These are phyloP conservation scores for Chlamydomonas schloesseri DNA, from an alignment of 139 green algal species.

Conservation along the genomic window DNA sequence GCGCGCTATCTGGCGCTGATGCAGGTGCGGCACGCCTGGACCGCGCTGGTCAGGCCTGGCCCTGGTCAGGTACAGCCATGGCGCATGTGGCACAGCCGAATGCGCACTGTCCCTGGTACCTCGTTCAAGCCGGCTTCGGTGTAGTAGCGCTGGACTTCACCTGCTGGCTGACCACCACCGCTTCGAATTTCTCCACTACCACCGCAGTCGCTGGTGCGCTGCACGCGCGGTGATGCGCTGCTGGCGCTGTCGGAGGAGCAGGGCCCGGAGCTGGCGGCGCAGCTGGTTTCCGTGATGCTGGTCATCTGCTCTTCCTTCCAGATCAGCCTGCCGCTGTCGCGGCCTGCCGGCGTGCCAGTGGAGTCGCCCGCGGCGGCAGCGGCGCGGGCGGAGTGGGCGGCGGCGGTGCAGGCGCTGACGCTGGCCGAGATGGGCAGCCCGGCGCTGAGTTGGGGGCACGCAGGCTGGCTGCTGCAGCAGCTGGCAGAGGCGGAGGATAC, in stretches of 20 bases:
- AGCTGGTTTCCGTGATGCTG: background rate
- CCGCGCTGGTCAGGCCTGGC: background rate
- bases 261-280: background rate
- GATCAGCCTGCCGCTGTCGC: background rate
- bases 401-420: constrained; percentile 10
- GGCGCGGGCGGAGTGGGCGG: no score
- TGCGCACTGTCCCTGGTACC: no score
- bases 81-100: no score
- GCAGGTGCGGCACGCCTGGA: background rate
- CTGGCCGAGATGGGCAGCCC: background rate
- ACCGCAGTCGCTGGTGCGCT: constrained; percentile 8
- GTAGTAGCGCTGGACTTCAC: no score
- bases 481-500: background rate
- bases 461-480: background rate
- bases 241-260: background rate
- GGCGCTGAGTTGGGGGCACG: background rate
- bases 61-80: no score
- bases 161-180: no score
- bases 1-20: background rate
- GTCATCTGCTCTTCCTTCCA: background rate
- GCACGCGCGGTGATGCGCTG: background rate
- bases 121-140: no score
- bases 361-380: no score
- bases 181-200: no score
- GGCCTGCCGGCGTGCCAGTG: no score